Evolutionary conservation across 2,329 filamentous ascomycete genomes (phyloP), one percentile per base, ranked within the genome.

Genomic region (Rachicladosporium sp.): DNA sequence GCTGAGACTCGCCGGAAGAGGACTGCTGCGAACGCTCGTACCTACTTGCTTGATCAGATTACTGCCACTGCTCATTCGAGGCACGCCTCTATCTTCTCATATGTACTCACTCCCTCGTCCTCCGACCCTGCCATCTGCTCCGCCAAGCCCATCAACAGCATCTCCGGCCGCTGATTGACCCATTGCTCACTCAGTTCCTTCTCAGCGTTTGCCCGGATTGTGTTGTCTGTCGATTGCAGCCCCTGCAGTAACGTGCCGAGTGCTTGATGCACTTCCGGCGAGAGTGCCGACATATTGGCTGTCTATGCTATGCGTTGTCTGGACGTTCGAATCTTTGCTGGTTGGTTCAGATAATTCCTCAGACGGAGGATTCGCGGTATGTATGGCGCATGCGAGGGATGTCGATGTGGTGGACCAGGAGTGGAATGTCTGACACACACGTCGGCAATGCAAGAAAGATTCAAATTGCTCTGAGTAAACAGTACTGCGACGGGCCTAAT

Each of bases 1-100:
- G 83, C 88, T 35, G 91, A 78, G 65, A 96, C 93, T 57, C 88
- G 80, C 54, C 91, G 80, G 66, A 98, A 96, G 48, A 98, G 80
- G 34, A 98, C 86, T 40, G 91, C 84, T 39, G 87, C 79, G 60
- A 94, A 98, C 10, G 88, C 85, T 55, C 91, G 83, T 44, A 80
- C 81, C 88, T 94, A 55, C 2, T 29, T n/a, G 11, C 6, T 3
- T 6, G 2, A 7, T 27, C 23, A 27, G 23, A n/a, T 43, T 19
- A 31, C 15, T 19, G 29, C 15, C 41, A 42, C 35, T 33, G 10
- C 13, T 29, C n/a, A n/a, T n/a, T n/a, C n/a, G n/a, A n/a, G n/a
- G n/a, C n/a, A n/a, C n/a, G n/a, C n/a, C n/a, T n/a, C n/a, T n/a
- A n/a, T n/a, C n/a, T n/a, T n/a, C n/a, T n/a, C n/a, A n/a, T n/a